A percentile compares a stretch with the other conserved stretches of the same genome.
These are phyloP conservation scores for Acanthamoeba polyphaga DNA, from an alignment of 208 protist species.

Conservation along the genomic window DNA sequence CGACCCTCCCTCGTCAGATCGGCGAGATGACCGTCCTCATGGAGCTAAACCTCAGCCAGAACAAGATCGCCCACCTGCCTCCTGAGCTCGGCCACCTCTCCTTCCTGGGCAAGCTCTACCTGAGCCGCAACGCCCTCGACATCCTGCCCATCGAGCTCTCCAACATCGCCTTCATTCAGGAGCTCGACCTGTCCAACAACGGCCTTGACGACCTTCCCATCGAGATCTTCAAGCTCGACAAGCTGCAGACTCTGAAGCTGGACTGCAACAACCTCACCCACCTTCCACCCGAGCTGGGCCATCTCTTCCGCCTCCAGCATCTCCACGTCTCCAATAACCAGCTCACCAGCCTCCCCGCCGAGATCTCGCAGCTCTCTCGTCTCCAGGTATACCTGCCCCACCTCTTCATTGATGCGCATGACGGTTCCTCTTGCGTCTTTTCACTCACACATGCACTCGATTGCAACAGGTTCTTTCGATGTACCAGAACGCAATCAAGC, in stretches of 20 bases:
- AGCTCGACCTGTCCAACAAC: conserved; percentile 72
- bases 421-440: neutral
- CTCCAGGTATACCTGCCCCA: neutral
- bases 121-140: conserved; percentile 28
- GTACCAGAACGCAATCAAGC: conserved; percentile 28
- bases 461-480: conserved; percentile 55
- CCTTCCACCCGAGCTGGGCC: conserved; percentile 65
- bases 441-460: neutral
- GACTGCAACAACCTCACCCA: conserved; percentile 16
- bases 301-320: conserved; percentile 42
- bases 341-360: conserved; percentile 1
- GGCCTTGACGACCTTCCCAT: conserved; percentile 3
- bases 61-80: conserved; percentile 31
- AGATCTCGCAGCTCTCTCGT: conserved; percentile 61
- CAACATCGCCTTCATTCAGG: conserved; percentile 56
- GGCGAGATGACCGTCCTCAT: conserved; percentile 74
- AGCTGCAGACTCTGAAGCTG: conserved; percentile 61
- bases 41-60: conserved; percentile 53
- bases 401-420: neutral
- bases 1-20: conserved; percentile 10
- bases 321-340: conserved; percentile 53
- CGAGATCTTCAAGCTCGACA: conserved; percentile 62
- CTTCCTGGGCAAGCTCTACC: conserved; percentile 74
- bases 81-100: conserved; percentile 68
- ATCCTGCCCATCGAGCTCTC: conserved; percentile 39